phyloP scores from a whole-genome alignment of 495 filamentous ascomycete genomes.

The Talaromyces trachyspermus region DNA sequence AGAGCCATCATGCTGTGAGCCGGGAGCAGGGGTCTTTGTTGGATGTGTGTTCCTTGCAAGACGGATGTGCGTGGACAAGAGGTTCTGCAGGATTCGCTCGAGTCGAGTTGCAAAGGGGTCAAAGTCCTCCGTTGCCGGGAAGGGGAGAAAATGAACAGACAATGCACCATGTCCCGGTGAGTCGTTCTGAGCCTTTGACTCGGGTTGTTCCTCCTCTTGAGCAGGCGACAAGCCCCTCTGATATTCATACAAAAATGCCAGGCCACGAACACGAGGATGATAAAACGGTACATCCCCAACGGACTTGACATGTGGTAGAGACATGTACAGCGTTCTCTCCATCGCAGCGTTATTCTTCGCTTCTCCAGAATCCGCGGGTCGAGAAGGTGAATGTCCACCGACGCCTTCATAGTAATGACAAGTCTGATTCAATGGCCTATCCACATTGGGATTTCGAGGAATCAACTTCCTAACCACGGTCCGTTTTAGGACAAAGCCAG shows the following conservation, averaged over 20 bases:
- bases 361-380: constrained; percentile 12
- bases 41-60: constrained; percentile 56
- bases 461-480: constrained; percentile 67
- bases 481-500: constrained; percentile 47
- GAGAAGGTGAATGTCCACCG: too few relatives aligned
- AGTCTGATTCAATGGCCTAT: constrained; percentile 68
- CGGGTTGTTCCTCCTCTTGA: background rate
- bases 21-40: background rate
- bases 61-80: constrained; percentile 67
- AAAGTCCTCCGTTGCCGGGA: constrained; percentile 17
- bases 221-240: background rate
- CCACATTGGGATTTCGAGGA: constrained; percentile 71
- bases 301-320: constrained; percentile 62
- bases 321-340: constrained; percentile 56
- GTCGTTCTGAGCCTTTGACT: too few relatives aligned
- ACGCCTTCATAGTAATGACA: constrained; percentile 55
- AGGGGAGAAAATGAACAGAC: constrained; percentile 24
- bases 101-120: constrained; percentile 41
- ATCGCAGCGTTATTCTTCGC: background rate
- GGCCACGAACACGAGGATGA: constrained; percentile 63
- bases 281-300: constrained; percentile 71
- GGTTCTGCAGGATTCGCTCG: constrained; percentile 59
- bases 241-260: constrained; percentile 70
- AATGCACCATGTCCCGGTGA: constrained; percentile 18
- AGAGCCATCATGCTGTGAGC: background rate